Evolutionary conservation across 148 eudicot species (phyloP).

Genomic region (Rheum nobile): DNA sequence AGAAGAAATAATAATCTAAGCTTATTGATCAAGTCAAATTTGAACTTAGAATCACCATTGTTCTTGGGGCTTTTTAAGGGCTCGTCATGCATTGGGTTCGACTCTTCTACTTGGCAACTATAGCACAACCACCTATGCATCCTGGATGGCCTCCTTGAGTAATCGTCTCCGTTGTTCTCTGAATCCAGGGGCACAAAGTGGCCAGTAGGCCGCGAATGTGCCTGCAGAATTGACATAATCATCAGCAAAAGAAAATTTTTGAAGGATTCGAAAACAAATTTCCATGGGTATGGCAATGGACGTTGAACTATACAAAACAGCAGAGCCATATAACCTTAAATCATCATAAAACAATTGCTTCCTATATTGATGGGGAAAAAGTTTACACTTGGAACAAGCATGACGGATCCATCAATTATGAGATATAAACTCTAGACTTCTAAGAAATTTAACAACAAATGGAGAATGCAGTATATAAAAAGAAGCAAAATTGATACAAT

Average conservation of each 20-base stretch:
- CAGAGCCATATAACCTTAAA: not conserved
- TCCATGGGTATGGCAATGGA: not conserved
- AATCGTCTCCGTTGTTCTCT: constrained; percentile 38
- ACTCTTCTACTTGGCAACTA: constrained; percentile 70
- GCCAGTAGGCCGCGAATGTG: constrained; percentile 63
- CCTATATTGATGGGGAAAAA: not conserved
- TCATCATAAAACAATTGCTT: not conserved
- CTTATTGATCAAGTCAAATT: not conserved
- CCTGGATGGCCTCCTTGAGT: constrained; percentile 55
- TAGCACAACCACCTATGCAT: constrained; percentile 97
- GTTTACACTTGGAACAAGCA: not conserved
- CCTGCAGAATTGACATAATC: constrained; percentile 27
- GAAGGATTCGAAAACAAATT: not conserved
- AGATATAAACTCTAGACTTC: not conserved
- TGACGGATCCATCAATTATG: not conserved
- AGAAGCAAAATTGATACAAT: not conserved
- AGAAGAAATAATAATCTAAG: not conserved
- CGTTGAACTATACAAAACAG: not conserved
- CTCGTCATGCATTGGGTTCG: constrained; percentile 54
- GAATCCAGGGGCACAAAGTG: constrained; percentile 51
- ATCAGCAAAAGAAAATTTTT: not conserved
- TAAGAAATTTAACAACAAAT: not conserved
- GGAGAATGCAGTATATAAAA: not conserved
- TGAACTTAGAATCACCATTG: constrained; percentile 48
- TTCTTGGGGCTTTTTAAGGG: constrained; percentile 46